phyloP scores from a whole-genome alignment of 164 flowering plant species.

The Berberis thunbergii region DNA sequence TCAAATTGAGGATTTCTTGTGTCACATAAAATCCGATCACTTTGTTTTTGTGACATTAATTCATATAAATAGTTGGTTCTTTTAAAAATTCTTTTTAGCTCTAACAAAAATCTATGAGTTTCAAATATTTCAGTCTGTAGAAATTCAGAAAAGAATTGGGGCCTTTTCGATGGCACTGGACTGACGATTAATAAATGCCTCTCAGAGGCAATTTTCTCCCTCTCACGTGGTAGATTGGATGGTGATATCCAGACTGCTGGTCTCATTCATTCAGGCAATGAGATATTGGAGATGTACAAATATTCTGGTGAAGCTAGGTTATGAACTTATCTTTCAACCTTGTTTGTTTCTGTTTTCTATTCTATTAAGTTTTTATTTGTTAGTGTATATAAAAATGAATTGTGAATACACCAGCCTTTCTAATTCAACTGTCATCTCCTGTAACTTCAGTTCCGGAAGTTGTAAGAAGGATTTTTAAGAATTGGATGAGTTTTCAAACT shows the following conservation, averaged over 20 bases:
- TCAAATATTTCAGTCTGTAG: conserved; percentile 52
- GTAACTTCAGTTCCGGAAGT: no score
- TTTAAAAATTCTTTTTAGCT: no score
- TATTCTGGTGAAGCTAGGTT: conserved; percentile 79
- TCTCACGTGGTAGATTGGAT: conserved; percentile 82
- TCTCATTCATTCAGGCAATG: conserved; percentile 81
- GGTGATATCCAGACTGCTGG: conserved; percentile 89
- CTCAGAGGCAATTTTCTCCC: conserved; percentile 82
- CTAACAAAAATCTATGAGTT: background rate
- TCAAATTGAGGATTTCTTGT: background rate
- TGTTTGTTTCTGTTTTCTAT: background rate
- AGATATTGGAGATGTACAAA: conserved; percentile 68
- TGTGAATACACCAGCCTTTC: no score
- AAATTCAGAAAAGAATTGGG: conserved; percentile 85
- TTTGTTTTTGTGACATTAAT: no score
- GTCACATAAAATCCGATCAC: background rate
- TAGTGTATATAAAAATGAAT: no score
- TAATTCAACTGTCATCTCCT: no score
- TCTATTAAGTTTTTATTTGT: no score
- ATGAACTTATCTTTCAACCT: background rate
- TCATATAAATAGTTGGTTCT: no score
- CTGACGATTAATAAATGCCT: conserved; percentile 89
- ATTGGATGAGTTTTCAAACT: no score
- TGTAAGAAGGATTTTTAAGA: no score
- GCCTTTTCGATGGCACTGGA: conserved; percentile 88